These are phyloP conservation scores for Paecilomyces fulvus DNA, from an alignment of 2,329 filamentous ascomycete genomes.

Conservation along the genomic window DNA sequence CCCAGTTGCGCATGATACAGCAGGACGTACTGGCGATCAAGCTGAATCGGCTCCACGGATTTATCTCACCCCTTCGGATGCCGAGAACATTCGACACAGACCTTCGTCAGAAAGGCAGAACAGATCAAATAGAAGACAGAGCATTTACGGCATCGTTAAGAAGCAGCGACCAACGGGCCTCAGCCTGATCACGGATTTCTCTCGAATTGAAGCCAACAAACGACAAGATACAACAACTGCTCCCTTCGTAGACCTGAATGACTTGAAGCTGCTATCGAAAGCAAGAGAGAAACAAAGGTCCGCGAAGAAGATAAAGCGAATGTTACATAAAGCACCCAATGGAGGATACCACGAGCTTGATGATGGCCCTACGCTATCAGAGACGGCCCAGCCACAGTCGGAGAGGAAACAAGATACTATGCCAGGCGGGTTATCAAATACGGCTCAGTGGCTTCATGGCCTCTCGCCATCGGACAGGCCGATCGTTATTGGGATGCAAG, in stretches of 20 bases:
- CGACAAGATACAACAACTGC: constrained; percentile 7
- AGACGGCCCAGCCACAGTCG: constrained; percentile 4
- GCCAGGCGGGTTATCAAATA: constrained; percentile 6
- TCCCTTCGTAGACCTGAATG: constrained; percentile 29
- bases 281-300: constrained; percentile 24
- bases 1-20: constrained; percentile 6
- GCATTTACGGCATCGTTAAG: constrained; percentile 14
- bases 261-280: constrained; percentile 27
- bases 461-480: constrained; percentile 38
- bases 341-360: constrained; percentile 14
- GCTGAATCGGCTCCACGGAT: background rate
- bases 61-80: constrained; percentile 1
- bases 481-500: constrained; percentile 38
- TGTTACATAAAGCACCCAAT: constrained; percentile 13
- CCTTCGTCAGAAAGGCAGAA: background rate
- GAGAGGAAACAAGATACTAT: constrained; percentile 7
- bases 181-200: constrained; percentile 37
- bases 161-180: constrained; percentile 28
- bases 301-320: constrained; percentile 13
- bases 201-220: constrained; percentile 8
- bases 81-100: background rate
- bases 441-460: constrained; percentile 21
- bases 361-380: constrained; percentile 7
- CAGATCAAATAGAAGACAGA: constrained; percentile 3
- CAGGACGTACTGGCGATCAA: background rate